Evolutionary conservation across 2,329 filamentous ascomycete genomes (phyloP), one percentile per base, ranked within the genome.

Genomic region (Colletotrichum tamarilloi): DNA sequence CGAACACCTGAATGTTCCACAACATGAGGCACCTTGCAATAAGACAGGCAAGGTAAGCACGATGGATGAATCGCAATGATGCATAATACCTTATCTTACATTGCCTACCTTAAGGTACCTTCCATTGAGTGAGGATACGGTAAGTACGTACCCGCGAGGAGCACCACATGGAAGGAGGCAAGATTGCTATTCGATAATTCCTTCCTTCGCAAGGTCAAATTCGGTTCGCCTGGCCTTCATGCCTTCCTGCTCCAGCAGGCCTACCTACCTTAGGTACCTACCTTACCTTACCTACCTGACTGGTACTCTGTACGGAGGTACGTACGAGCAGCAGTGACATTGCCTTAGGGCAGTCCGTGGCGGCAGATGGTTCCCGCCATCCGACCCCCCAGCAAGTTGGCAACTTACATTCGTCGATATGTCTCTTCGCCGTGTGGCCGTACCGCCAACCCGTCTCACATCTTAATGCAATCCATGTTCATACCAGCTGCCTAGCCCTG

Each of bases 111-210:
- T 32, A 22, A 5, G 53, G 32, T 16, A 66, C 52, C 16, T 49
- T 49, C 42, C 42, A 2, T 35, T n/a, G 8, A n/a, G 42, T 49
- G 19, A 49, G 42, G 19, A 49, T 7, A 46, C 19, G 19, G 42
- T 9, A 49, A 49, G 28, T 66, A 49, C 63, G 35, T 62, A 62
- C 56, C 60, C 49, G 30, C 58, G 32, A 30, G 5, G 38, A n/a
- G 52, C 32, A 67, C 16, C 68, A 71, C 57, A 67, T 71, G 63
- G 69, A 72, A 22, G 38, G 65, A 63, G 30, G 57, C 49, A 62
- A 58, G 69, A 49, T 49, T 57, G 38, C 38, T 55, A 57, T 63
- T 68, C 35, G 64, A 58, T 35, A 62, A 59, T 55, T 57, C 46
- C 57, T 42, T 62, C 24, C 22, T 28, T 60, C 14, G 46, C 32